phyloP scores from a whole-genome alignment of 2,329 filamentous ascomycete species.

The Xylaria sp. region DNA sequence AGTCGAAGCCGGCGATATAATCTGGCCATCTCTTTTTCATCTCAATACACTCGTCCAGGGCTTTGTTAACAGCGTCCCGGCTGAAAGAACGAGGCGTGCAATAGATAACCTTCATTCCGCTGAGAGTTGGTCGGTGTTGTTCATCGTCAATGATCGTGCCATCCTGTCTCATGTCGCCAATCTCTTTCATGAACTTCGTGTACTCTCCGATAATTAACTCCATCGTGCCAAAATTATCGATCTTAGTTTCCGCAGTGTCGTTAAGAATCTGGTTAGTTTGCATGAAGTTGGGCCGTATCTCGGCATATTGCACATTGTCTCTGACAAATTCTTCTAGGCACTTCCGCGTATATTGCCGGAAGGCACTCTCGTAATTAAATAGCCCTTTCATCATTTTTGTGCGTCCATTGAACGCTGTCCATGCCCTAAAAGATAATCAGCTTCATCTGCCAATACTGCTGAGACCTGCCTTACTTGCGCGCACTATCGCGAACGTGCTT shows the following conservation, averaged over 20 bases:
- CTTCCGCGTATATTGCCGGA: slow-evolving; percentile 58
- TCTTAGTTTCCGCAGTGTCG: slow-evolving; percentile 51
- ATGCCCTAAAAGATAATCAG: slow-evolving; percentile 49
- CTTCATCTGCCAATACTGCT: background rate
- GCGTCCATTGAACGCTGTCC: slow-evolving; percentile 66
- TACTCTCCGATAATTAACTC: slow-evolving; percentile 56
- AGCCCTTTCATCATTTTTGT: slow-evolving; percentile 67
- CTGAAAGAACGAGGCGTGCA: slow-evolving; percentile 63
- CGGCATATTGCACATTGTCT: slow-evolving; percentile 65
- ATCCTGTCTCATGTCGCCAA: slow-evolving; percentile 39
- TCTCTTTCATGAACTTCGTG: slow-evolving; percentile 47
- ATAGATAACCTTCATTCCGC: slow-evolving; percentile 65
- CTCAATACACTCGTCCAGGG: slow-evolving; percentile 59
- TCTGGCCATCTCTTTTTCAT: slow-evolving; percentile 57
- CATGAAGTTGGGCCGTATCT: slow-evolving; percentile 65
- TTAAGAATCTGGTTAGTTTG: slow-evolving; percentile 57
- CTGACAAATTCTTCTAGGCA: slow-evolving; percentile 61
- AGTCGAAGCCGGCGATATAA: slow-evolving; percentile 64
- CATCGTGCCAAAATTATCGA: slow-evolving; percentile 59
- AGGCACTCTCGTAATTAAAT: slow-evolving; percentile 62
- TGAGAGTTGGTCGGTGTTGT: slow-evolving; percentile 47
- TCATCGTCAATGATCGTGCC: slow-evolving; percentile 32
- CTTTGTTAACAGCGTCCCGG: slow-evolving; percentile 49
- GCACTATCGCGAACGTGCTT: slow-evolving; percentile 31
- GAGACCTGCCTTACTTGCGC: slow-evolving; percentile 27